Base-by-base conservation (phyloP, 2,329 filamentous ascomycete species). In the Dothidotthia symphoricarpi region DNA sequence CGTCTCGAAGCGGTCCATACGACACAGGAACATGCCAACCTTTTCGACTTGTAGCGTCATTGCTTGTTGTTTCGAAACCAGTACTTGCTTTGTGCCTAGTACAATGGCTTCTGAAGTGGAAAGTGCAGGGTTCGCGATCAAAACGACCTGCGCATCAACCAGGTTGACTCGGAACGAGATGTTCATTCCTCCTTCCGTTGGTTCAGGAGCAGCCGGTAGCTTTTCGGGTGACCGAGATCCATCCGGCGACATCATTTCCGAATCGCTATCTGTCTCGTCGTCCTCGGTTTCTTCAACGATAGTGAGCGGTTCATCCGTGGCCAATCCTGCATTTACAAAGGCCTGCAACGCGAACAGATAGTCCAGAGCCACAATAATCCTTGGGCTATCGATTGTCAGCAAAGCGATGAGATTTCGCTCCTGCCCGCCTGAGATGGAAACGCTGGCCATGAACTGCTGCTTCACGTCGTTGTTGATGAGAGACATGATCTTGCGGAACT, bases 401-500 rank as follows among this genome's bases (percentile, higher is more conserved):
- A 98, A 86, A 2, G 88, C 88, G 57, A 97, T 94, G 39, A 97
- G 69, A 61, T 83, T 87, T 43, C 82, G 81, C 27, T 95, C 85
- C 24, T 82, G 74, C 3, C 89, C 89, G 12, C 89, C 87, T 0
- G 90, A 89, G 68, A 98, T 94, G 0, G 90, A 94, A 3, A 98
- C 73, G 62, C 86, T 96, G 13, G 93, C 93, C 93, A 98, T 98
- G 59, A 98, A 90, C 56, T 99, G 94, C 64, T 97, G 90, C 30
- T 82, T 80, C 37, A 93, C 89, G 39, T 90, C 85, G 53, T 89
- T 91, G 67, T 96, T 97, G 59, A 90, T 89, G 38, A 95, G 83
- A 2, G 90, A 90, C 93, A 98, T 97, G 69, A 98, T 96, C 65
- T 91, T 94, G 34, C 89, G 82, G 75, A 94, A 99, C 62, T 95